Conservation (phyloP, 2,329 filamentous ascomycete genomes). For the Pseudogymnoascus verrucosus region DNA sequence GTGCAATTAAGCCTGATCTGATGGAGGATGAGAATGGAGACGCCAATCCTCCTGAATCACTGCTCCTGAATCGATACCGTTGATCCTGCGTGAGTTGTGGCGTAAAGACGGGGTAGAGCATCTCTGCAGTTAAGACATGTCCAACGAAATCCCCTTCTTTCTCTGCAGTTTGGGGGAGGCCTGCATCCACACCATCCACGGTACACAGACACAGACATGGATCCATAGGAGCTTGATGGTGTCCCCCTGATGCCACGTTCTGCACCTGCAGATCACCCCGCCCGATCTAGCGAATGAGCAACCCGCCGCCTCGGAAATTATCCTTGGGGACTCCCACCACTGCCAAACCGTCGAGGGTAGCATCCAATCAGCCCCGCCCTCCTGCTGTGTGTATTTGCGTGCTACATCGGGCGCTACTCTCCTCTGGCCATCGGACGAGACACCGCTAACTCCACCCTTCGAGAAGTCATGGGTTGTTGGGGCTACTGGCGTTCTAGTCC, state of each 20-base stretch:
- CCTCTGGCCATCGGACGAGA: not conserved
- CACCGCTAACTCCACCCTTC: not conserved
- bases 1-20: not conserved
- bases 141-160: not conserved
- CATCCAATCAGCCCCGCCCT: not conserved
- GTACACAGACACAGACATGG: not conserved
- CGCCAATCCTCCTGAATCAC: not conserved
- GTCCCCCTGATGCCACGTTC: conserved; percentile 6
- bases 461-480: not conserved
- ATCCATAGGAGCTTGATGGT: not conserved
- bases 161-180: not conserved
- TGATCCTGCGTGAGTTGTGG: not conserved
- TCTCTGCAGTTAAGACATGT: not conserved
- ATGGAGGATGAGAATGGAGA: not conserved
- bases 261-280: conserved; percentile 7
- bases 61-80: not conserved
- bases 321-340: not conserved
- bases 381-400: not conserved
- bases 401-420: not conserved
- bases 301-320: conserved; percentile 7
- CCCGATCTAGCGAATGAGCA: not conserved
- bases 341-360: not conserved
- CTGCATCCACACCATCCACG: not conserved
- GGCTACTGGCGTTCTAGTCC: not conserved
- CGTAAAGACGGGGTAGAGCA: not conserved